These are phyloP conservation scores for Avena atlantica DNA, from an alignment of 176 grass and related monocot genomes.

Conservation along the genomic window DNA sequence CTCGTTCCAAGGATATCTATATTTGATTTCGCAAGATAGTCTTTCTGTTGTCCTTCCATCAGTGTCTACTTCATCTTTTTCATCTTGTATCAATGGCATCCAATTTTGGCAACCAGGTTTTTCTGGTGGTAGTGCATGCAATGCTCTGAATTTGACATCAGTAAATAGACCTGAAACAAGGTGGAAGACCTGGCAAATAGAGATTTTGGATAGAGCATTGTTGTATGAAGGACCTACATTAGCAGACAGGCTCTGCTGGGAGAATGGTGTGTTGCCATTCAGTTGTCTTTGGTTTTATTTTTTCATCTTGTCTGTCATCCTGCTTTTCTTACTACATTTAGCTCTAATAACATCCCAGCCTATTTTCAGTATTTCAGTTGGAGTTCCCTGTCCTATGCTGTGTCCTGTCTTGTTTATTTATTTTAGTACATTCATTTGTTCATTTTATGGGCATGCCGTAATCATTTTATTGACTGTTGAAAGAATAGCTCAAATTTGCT, in stretches of 20 bases:
- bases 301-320: conserved; percentile 19
- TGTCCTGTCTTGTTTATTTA: conserved; percentile 16
- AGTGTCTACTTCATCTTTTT: conserved; percentile 64
- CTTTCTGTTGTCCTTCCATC: conserved; percentile 89
- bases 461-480: conserved; percentile 8
- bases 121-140: conserved; percentile 40
- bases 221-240: conserved; percentile 81
- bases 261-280: conserved; percentile 73
- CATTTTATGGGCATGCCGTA: not conserved
- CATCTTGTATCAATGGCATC: conserved; percentile 35
- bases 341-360: not conserved
- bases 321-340: conserved; percentile 28
- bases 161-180: conserved; percentile 56
- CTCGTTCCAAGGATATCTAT: conserved; percentile 82
- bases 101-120: conserved; percentile 62
- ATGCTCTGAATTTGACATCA: conserved; percentile 52
- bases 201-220: conserved; percentile 85
- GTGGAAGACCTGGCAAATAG: conserved; percentile 84
- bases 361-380: conserved; percentile 27
- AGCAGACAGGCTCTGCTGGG: conserved; percentile 77
- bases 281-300: conserved; percentile 27
- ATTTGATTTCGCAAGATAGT: conserved; percentile 73
- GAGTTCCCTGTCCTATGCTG: conserved; percentile 28
- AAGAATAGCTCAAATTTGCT: conserved; percentile 14
- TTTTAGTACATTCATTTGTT: conserved; percentile 33